Percentiles rank a stretch among this genome's conserved stretches.
phyloP scores from a whole-genome alignment of 805 yeast species.

The Myxozyma nipponensis region DNA sequence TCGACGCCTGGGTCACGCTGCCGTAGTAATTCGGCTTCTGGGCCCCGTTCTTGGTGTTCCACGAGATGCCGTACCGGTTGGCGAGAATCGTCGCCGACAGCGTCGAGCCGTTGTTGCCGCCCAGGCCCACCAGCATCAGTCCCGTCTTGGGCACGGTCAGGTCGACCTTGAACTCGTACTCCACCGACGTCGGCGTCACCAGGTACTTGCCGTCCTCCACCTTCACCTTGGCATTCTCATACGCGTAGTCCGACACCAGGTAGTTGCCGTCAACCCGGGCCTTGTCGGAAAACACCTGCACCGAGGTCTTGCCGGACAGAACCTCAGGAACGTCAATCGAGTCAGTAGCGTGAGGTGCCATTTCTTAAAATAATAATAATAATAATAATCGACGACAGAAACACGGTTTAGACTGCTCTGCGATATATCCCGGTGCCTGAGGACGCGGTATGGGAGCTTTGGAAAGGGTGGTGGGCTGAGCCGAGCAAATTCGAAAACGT shows the following conservation, averaged over 20 bases:
- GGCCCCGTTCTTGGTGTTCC: conserved; percentile 77
- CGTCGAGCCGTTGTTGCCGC: conserved; percentile 96
- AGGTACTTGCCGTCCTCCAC: conserved; percentile 38
- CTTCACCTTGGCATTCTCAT: conserved; percentile 57
- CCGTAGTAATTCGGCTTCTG: conserved; percentile 83
- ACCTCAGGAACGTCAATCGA: conserved; percentile 34
- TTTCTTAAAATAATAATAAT: conserved; percentile 33
- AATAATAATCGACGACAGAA: conserved; percentile 12
- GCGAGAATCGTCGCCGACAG: conserved; percentile 81
- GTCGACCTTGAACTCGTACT: conserved; percentile 83
- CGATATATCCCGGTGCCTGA: conserved; percentile 48
- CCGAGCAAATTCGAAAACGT: conserved; percentile 44
- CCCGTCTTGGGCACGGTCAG: conserved; percentile 81
- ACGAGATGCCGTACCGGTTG: conserved; percentile 70
- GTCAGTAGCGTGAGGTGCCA: conserved; percentile 36
- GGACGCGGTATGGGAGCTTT: conserved; percentile 42
- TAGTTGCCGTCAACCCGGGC: conserved; percentile 46
- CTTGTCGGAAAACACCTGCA: conserved; percentile 53
- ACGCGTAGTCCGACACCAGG: conserved; percentile 56
- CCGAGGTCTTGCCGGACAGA: conserved; percentile 42
- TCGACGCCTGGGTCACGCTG: conserved; percentile 89
- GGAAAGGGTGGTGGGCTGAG: conserved; percentile 45
- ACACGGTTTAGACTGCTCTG: conserved; percentile 38
- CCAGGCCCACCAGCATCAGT: conserved; percentile 85
- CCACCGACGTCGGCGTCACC: conserved; percentile 67